phyloP scores from a whole-genome alignment of 2,329 filamentous ascomycete species.

The Epichloe gansuensis region DNA sequence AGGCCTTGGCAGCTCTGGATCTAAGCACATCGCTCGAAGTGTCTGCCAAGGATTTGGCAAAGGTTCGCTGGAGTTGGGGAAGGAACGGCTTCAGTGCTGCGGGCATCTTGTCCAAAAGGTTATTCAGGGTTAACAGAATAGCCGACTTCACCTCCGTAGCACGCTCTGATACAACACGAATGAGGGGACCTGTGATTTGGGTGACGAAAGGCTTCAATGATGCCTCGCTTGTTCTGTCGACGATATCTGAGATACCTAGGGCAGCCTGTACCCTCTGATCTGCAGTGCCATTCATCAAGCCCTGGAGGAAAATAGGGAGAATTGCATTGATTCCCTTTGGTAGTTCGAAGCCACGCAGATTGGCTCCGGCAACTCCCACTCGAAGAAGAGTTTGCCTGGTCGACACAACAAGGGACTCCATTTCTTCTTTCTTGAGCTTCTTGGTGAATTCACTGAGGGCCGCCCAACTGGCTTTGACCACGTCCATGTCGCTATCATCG shows the following conservation, averaged over 20 bases:
- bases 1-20: slow-evolving; percentile 78
- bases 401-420: slow-evolving; percentile 83
- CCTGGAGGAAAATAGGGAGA: slow-evolving; percentile 92
- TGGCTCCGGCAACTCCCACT: slow-evolving; percentile 74
- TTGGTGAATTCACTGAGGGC: slow-evolving; percentile 82
- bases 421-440: slow-evolving; percentile 87
- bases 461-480: slow-evolving; percentile 82
- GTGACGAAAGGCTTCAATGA: slow-evolving; percentile 91
- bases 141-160: slow-evolving; percentile 94
- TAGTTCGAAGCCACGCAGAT: slow-evolving; percentile 77
- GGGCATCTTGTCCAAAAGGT: slow-evolving; percentile 91
- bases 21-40: slow-evolving; percentile 81
- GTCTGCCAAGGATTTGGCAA: slow-evolving; percentile 91
- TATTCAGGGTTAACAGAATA: slow-evolving; percentile 88
- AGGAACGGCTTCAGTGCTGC: slow-evolving; percentile 92
- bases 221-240: slow-evolving; percentile 80
- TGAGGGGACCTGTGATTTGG: slow-evolving; percentile 92
- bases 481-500: slow-evolving; percentile 69
- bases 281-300: slow-evolving; percentile 87
- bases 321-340: slow-evolving; percentile 97
- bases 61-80: slow-evolving; percentile 90
- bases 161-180: slow-evolving; percentile 92
- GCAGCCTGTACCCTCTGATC: slow-evolving; percentile 90
- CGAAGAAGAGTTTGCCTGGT: slow-evolving; percentile 78
- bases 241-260: slow-evolving; percentile 86